phyloP scores from a whole-genome alignment of 148 eudicot genomes.

The Mesembryanthemum crystallinum region DNA sequence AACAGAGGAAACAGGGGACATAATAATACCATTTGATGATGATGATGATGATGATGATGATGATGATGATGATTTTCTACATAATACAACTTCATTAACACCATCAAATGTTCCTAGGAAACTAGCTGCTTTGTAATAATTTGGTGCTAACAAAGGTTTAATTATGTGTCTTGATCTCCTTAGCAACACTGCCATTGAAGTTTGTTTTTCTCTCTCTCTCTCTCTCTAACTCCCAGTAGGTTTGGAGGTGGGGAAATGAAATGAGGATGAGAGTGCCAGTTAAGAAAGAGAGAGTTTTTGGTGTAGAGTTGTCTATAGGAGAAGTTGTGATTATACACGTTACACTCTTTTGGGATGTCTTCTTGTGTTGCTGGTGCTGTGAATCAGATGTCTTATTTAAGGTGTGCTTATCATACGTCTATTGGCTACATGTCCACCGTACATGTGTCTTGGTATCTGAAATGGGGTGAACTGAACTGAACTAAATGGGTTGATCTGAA shows the following conservation, averaged over 20 bases:
- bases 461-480: too few relatives aligned
- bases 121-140: neutral
- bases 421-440: too few relatives aligned
- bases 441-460: too few relatives aligned
- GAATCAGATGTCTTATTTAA: too few relatives aligned
- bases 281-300: neutral
- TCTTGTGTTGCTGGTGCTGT: too few relatives aligned
- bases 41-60: too few relatives aligned
- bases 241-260: neutral
- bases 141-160: neutral
- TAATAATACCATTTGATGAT: too few relatives aligned
- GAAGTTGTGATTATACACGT: neutral
- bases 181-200: constrained; percentile 30
- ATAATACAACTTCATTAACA: neutral
- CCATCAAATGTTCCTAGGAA: neutral
- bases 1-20: constrained; percentile 14
- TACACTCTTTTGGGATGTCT: neutral
- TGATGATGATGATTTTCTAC: too few relatives aligned
- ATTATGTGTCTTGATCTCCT: constrained; percentile 28
- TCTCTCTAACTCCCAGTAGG: neutral
- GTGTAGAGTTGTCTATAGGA: neutral
- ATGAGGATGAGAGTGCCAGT: constrained; percentile 32
- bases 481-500: too few relatives aligned
- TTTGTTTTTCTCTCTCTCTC: neutral
- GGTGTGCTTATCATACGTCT: too few relatives aligned